Percentiles rank a stretch among this genome's conserved stretches.
phyloP scores from a whole-genome alignment of 441 rosid genomes.

The Geranium incanum region DNA sequence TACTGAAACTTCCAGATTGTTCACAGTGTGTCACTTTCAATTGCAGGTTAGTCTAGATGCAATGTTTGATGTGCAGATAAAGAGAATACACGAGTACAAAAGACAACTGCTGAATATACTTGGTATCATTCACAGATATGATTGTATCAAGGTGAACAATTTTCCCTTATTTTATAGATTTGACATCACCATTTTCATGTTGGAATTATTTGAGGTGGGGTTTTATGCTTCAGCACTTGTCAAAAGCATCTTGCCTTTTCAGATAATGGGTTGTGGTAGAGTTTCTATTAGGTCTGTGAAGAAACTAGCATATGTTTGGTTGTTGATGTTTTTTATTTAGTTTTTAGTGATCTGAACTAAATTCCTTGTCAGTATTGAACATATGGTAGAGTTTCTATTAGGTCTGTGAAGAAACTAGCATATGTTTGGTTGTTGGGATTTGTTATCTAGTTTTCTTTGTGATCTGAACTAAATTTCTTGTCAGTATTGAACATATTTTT shows the following conservation, averaged over 20 bases:
- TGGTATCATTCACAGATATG: slow-evolving; percentile 44
- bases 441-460: no score
- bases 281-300: background rate
- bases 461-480: background rate
- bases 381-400: background rate
- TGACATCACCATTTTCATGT: background rate
- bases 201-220: no score
- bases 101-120: slow-evolving; percentile 48
- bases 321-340: no score
- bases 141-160: slow-evolving; percentile 36
- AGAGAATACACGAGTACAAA: slow-evolving; percentile 55
- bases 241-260: background rate
- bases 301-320: no score
- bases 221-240: background rate
- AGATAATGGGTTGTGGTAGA: background rate
- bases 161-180: background rate
- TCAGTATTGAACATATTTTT: background rate
- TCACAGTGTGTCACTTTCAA: slow-evolving; percentile 10
- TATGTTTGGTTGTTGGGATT: background rate
- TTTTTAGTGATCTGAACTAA: no score
- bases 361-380: no score
- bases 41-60: slow-evolving; percentile 43
- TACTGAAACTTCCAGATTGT: slow-evolving; percentile 16
- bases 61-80: slow-evolving; percentile 55
- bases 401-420: background rate